Evolutionary conservation across 1,284 basidiomycete genomes (phyloP).

Genomic region (Apiotrichum laibachii): DNA sequence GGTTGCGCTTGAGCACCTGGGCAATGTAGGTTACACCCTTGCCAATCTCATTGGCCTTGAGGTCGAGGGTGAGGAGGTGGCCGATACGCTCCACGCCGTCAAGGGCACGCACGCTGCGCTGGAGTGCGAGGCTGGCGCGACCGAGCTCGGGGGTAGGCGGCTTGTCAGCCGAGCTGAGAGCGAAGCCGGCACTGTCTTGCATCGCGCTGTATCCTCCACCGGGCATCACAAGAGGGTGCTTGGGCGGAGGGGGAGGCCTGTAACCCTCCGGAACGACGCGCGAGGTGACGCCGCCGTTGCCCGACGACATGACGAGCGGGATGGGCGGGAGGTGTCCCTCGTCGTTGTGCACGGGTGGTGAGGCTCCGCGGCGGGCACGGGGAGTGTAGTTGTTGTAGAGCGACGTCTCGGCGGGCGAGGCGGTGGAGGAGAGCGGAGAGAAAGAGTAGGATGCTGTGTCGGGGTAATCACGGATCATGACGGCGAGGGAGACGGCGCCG

Average conservation of each 20-base stretch:
- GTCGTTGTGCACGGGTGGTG: conserved; percentile 11
- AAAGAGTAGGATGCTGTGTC: conserved; percentile 55
- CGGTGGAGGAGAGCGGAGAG: conserved; percentile 45
- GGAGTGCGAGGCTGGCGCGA: conserved; percentile 48
- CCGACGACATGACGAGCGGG: conserved; percentile 66
- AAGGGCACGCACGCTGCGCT: conserved; percentile 71
- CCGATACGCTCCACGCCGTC: conserved; percentile 82
- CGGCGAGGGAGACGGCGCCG: conserved; percentile 82
- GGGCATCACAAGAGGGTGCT: conserved; percentile 38
- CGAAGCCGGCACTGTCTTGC: conserved; percentile 27
- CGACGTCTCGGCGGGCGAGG: neutral
- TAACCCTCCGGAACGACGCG: conserved; percentile 57
- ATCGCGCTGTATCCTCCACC: conserved; percentile 34
- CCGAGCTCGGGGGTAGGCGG: conserved; percentile 22
- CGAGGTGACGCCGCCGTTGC: conserved; percentile 72
- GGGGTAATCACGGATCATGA: conserved; percentile 93
- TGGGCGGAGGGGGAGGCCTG: conserved; percentile 35
- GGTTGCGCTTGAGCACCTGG: conserved; percentile 91
- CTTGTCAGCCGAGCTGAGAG: conserved; percentile 12
- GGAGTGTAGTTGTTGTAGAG: conserved; percentile 5
- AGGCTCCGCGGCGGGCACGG: conserved; percentile 5
- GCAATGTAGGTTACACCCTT: conserved; percentile 84
- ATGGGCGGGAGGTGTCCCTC: conserved; percentile 37
- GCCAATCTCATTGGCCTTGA: conserved; percentile 88
- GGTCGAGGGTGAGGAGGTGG: conserved; percentile 79